Evolutionary conservation across 1,139 yeast genomes (phyloP).

Genomic region (Candida anutae): DNA sequence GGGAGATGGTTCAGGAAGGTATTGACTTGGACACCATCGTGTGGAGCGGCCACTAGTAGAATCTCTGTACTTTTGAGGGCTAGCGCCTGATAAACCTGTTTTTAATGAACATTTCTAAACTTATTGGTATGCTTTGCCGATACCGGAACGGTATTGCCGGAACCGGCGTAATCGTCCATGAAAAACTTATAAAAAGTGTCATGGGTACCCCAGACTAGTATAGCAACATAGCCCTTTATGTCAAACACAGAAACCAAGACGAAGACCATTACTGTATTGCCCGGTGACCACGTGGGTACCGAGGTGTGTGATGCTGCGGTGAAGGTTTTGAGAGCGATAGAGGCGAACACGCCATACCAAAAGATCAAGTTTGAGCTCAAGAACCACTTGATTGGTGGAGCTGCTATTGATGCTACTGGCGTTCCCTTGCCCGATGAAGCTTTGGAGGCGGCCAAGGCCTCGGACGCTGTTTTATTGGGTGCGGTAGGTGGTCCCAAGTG

Average conservation of each 20-base stretch:
- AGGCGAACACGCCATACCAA: conserved; percentile 47
- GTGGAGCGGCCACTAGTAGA: conserved; percentile 93
- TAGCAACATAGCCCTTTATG: no score
- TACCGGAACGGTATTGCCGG: no score
- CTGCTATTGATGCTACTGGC: conserved; percentile 96
- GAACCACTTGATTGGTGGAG: conserved; percentile 90
- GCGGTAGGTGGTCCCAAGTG: conserved; percentile 99
- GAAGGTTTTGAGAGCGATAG: conserved; percentile 78
- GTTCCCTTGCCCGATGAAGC: conserved; percentile 85
- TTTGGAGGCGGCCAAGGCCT: conserved; percentile 72
- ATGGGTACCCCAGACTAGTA: no score
- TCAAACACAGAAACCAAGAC: conserved; percentile 13
- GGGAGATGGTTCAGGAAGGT: conserved; percentile 99
- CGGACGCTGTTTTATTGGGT: conserved; percentile 92
- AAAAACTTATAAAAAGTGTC: no score
- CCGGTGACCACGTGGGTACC: conserved; percentile 96
- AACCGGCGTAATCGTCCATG: no score
- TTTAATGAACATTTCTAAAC: no score
- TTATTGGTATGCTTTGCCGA: no score
- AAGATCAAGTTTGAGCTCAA: conserved; percentile 64
- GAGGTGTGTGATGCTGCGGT: conserved; percentile 88
- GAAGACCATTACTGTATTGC: conserved; percentile 76
- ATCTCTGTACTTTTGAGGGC: no score
- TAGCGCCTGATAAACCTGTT: no score
- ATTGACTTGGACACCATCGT: conserved; percentile 88